A percentile compares a stretch with the other conserved stretches of the same genome.
Evolutionary conservation across 768 basidiomycete species (phyloP).

Genomic region (Strobilomyces echinocephalus): DNA sequence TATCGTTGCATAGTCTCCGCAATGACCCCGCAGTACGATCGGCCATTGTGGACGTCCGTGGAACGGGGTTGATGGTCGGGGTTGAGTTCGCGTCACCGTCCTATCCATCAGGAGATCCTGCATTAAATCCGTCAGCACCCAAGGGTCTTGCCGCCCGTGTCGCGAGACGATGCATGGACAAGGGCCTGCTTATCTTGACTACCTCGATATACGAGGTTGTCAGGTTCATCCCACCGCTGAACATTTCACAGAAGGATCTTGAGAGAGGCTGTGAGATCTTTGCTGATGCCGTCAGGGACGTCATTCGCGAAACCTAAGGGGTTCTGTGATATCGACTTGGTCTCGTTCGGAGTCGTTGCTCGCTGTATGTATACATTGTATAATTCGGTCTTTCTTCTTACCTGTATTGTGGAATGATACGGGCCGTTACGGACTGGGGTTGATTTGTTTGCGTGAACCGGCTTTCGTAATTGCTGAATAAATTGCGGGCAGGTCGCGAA

Average conservation of each 20-base stretch:
- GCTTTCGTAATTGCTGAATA: background rate
- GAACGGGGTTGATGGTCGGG: conserved; percentile 84
- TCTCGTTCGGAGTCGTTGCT: background rate
- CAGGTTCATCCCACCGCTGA: conserved; percentile 91
- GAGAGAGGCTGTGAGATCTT: conserved; percentile 63
- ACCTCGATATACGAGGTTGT: conserved; percentile 86
- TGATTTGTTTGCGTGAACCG: background rate
- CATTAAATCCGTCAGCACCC: conserved; percentile 34
- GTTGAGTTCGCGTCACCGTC: conserved; percentile 69
- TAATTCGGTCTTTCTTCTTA: background rate
- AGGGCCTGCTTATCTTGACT: conserved; percentile 82
- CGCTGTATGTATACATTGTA: background rate
- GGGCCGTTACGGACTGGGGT: background rate
- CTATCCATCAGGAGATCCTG: conserved; percentile 49
- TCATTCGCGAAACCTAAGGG: conserved; percentile 41
- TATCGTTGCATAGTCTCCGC: conserved; percentile 52
- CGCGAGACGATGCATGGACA: conserved; percentile 75
- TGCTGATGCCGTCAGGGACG: conserved; percentile 64
- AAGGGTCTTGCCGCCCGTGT: conserved; percentile 64
- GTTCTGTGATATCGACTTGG: no score
- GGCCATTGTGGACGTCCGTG: conserved; percentile 81
- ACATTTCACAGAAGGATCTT: conserved; percentile 72
- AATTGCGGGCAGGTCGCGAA: no score
- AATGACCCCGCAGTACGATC: conserved; percentile 46
- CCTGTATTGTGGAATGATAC: no score